Evolutionary conservation across 192 early-diverging fungal genomes (phyloP), one percentile per base, ranked within the genome.

Genomic region (Coemansia erecta): DNA sequence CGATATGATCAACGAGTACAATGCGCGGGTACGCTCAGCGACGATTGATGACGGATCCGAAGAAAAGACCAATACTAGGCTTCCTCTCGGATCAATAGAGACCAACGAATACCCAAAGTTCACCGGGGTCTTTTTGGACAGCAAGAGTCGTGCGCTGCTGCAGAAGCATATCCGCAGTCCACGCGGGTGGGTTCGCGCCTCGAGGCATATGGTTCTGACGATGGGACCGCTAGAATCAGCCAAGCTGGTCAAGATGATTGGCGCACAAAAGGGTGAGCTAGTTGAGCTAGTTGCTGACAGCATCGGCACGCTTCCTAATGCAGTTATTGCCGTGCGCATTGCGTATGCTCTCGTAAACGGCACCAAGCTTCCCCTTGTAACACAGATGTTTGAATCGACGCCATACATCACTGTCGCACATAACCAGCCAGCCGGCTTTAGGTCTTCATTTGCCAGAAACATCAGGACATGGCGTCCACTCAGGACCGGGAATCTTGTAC

Each of bases 361-460:
- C 24, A 54, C 23, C 4, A 15, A 28, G 10, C 23, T 60, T 24
- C 53, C 41, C 14, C 33, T 55, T 35, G 17, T 14, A 19, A 40
- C 45, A 5, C 40, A 44, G 9, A 26, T 46, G 40, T 53, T 35
- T 51, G 44, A 46, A 13, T 43, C 58, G 8, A 42, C 56, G 10
- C 49, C 64, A 17, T 58, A 73, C 21, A 73, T 80, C 24, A 78
- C 70, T 11, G 64, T 78, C 19, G 71, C 71, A 7, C 64, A 66
- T 60, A 80, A 73, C 43, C 63, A 43, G 43, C 54, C 67, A 0
- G 60, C 46, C n/a, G 67, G 68, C 14, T 51, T 53, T 24, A 52
- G 53, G 2, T 41, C 61, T 2, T 28, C 51, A 2, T 53, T 48
- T 28, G 55, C 63, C 18, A 42, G 40, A 18, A 64, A 51, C 8